Conservation (phyloP, 768 basidiomycete species). For the Podaxis sp. region DNA sequence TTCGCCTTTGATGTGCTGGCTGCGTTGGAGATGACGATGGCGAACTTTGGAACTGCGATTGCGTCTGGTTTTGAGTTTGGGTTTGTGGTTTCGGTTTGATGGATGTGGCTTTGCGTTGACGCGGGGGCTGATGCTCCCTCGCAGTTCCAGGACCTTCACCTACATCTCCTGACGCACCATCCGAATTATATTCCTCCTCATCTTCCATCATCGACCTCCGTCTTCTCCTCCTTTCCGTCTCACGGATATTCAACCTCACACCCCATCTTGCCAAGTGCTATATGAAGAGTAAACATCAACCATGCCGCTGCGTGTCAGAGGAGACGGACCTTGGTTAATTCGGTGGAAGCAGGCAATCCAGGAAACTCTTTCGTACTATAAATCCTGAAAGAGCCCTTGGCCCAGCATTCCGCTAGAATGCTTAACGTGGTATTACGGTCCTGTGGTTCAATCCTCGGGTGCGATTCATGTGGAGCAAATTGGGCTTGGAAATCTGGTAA, state of each 20-base stretch:
- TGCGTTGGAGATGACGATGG: background rate
- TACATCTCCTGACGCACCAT: background rate
- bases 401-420: slow-evolving; percentile 64
- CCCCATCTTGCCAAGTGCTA: slow-evolving; percentile 52
- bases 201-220: slow-evolving; percentile 20
- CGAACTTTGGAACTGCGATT: background rate
- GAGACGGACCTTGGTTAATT: slow-evolving; percentile 57
- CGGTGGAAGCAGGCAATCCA: slow-evolving; percentile 62
- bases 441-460: slow-evolving; percentile 12
- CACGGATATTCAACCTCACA: slow-evolving; percentile 57
- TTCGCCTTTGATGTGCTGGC: background rate
- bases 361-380: slow-evolving; percentile 75
- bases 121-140: background rate
- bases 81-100: background rate
- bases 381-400: slow-evolving; percentile 54
- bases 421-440: slow-evolving; percentile 26
- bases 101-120: background rate
- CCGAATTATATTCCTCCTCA: slow-evolving; percentile 10
- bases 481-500: slow-evolving; percentile 5
- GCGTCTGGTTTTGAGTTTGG: background rate
- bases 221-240: slow-evolving; percentile 52
- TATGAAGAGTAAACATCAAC: background rate
- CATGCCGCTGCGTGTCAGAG: background rate
- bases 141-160: background rate
- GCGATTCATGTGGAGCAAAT: slow-evolving; percentile 5